Evolutionary conservation across 1,284 basidiomycete species (phyloP).

Genomic region (Sporisorium exsertum): DNA sequence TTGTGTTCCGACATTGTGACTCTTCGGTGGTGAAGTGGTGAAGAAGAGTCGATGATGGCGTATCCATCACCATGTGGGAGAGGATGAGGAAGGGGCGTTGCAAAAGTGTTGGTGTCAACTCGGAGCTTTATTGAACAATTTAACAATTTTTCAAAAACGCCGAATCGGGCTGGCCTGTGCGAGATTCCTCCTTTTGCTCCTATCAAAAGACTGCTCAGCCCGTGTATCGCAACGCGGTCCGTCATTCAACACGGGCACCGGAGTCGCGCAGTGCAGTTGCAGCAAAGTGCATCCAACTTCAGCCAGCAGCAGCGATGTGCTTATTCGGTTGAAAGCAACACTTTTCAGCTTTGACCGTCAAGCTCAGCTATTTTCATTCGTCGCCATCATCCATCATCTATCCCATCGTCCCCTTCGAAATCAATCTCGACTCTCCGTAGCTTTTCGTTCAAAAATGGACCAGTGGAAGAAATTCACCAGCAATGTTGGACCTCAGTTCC

Average conservation of each 20-base stretch:
- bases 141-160: neutral
- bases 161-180: constrained; percentile 15
- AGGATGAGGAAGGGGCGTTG: neutral
- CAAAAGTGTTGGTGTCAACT: constrained; percentile 4
- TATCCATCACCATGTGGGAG: neutral
- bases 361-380: neutral
- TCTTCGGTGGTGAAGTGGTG: neutral
- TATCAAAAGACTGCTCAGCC: constrained; percentile 1
- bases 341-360: neutral
- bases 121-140: neutral
- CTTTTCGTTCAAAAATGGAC: constrained; percentile 75
- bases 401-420: neutral
- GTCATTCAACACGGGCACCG: constrained; percentile 10
- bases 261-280: constrained; percentile 8
- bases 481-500: constrained; percentile 64
- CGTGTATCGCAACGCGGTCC: constrained; percentile 1
- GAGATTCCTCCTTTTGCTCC: neutral
- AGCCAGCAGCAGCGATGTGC: neutral
- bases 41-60: constrained; percentile 6
- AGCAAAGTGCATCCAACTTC: constrained; percentile 3
- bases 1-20: constrained; percentile 2
- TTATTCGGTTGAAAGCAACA: constrained; percentile 26
- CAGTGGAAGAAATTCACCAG: constrained; percentile 74
- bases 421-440: no score
- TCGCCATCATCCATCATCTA: neutral